Percentiles rank a stretch among this genome's conserved stretches.
Conservation (phyloP, 1,284 basidiomycete genomes). For the Trametes pubescens region DNA sequence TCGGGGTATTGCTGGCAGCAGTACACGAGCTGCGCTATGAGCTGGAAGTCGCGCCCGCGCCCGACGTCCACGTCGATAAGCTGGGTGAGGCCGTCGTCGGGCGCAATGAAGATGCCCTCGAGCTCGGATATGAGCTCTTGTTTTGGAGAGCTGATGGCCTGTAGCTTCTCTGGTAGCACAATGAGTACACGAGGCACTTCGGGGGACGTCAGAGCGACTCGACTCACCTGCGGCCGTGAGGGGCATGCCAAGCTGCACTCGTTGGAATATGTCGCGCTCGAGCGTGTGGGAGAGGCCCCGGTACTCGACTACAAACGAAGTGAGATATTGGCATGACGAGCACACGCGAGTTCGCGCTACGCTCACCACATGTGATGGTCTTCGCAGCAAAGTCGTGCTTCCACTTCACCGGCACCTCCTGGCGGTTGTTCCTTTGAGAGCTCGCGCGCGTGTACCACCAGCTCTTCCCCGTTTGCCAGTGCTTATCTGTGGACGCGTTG, state of each 20-base stretch:
- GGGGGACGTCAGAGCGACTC: not conserved
- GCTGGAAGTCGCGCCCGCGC: constrained; percentile 76
- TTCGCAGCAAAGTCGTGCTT: constrained; percentile 61
- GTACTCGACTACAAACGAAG: constrained; percentile 61
- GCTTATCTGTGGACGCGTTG: constrained; percentile 49
- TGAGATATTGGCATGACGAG: not conserved
- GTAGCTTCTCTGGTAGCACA: constrained; percentile 67
- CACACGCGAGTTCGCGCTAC: not conserved
- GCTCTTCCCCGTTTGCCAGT: constrained; percentile 59
- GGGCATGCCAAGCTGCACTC: constrained; percentile 78
- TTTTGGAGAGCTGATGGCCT: constrained; percentile 72
- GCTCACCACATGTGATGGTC: constrained; percentile 68
- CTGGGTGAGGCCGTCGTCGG: constrained; percentile 59
- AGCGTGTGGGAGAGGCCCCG: constrained; percentile 52
- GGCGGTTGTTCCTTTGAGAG: constrained; percentile 48
- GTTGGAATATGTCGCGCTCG: constrained; percentile 79
- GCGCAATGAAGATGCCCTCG: constrained; percentile 57
- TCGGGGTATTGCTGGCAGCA: constrained; percentile 63
- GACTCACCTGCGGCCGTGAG: constrained; percentile 68
- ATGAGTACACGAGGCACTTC: not conserved
- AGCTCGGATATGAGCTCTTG: constrained; percentile 63
- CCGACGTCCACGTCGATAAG: constrained; percentile 65
- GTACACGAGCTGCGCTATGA: constrained; percentile 69
- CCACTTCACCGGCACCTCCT: constrained; percentile 58
- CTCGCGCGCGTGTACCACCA: constrained; percentile 66